Evolutionary conservation across 2,329 filamentous ascomycete genomes (phyloP).

Genomic region (Plenodomus lindquistii): DNA sequence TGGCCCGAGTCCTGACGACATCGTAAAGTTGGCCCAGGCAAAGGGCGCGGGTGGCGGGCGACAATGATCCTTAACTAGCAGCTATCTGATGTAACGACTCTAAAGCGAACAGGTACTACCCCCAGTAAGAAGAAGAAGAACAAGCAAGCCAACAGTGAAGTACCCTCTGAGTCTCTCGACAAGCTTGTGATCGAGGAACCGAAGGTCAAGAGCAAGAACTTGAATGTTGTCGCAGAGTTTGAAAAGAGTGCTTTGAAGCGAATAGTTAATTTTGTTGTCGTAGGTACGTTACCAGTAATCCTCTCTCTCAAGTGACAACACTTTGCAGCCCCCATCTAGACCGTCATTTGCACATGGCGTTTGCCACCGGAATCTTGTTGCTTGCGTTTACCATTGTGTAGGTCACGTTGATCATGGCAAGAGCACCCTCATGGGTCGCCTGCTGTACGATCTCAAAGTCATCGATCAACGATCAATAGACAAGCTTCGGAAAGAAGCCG

Average conservation of each 20-base stretch:
- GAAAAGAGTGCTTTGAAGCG: slow-evolving; percentile 76
- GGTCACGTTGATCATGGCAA: slow-evolving; percentile 98
- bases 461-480: slow-evolving; percentile 88
- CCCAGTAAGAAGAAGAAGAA: slow-evolving; percentile 38
- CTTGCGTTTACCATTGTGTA: slow-evolving; percentile 38
- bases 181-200: slow-evolving; percentile 56
- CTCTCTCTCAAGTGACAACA: too few species aligned
- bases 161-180: slow-evolving; percentile 53
- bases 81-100: slow-evolving; percentile 15
- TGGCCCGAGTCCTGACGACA: slow-evolving; percentile 88
- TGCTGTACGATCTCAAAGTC: slow-evolving; percentile 85
- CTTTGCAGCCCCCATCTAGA: too few species aligned
- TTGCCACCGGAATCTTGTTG: neutral
- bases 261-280: slow-evolving; percentile 87
- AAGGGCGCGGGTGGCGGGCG: slow-evolving; percentile 48
- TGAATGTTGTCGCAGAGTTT: slow-evolving; percentile 83
- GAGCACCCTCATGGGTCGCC: slow-evolving; percentile 94
- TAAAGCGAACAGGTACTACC: slow-evolving; percentile 29
- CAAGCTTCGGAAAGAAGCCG: slow-evolving; percentile 84
- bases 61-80: slow-evolving; percentile 24
- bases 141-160: slow-evolving; percentile 22
- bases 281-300: slow-evolving; percentile 69
- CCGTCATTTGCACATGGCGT: too few species aligned
- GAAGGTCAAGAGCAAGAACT: slow-evolving; percentile 70
- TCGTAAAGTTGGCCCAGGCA: slow-evolving; percentile 79